These are phyloP conservation scores for Aureobasidium musti DNA, from an alignment of 2,329 filamentous ascomycete species.

Conservation along the genomic window DNA sequence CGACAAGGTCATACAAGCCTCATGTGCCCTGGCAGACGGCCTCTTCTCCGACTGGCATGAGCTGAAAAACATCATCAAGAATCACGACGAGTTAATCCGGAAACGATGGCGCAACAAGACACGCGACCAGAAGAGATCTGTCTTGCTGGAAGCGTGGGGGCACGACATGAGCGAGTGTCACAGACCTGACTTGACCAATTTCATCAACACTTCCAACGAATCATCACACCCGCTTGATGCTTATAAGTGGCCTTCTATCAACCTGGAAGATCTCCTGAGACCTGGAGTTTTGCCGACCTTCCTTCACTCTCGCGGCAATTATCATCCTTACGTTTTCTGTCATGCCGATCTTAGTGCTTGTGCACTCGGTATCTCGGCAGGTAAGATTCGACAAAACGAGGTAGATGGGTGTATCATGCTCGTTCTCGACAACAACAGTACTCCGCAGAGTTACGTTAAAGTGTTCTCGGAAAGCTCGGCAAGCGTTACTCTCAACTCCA, in stretches of 20 bases:
- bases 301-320: constrained; percentile 54
- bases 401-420: constrained; percentile 34
- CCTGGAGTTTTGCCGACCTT: constrained; percentile 52
- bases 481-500: not conserved
- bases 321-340: constrained; percentile 43
- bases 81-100: constrained; percentile 55
- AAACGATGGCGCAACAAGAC: constrained; percentile 60
- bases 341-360: constrained; percentile 3
- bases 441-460: constrained; percentile 38
- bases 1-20: not conserved
- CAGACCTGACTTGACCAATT: constrained; percentile 54
- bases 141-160: constrained; percentile 51
- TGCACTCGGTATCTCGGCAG: constrained; percentile 3
- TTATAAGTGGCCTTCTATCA: constrained; percentile 59
- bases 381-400: not conserved
- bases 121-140: constrained; percentile 48
- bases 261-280: constrained; percentile 57
- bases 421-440: constrained; percentile 34
- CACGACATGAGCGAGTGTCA: constrained; percentile 54
- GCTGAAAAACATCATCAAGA: constrained; percentile 49
- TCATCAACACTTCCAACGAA: constrained; percentile 33
- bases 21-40: not conserved
- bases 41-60: constrained; percentile 44
- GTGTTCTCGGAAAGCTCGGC: constrained; percentile 46
- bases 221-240: constrained; percentile 35